Conservation (phyloP, 2,329 filamentous ascomycete species). For the Aspergillus intermedius region DNA sequence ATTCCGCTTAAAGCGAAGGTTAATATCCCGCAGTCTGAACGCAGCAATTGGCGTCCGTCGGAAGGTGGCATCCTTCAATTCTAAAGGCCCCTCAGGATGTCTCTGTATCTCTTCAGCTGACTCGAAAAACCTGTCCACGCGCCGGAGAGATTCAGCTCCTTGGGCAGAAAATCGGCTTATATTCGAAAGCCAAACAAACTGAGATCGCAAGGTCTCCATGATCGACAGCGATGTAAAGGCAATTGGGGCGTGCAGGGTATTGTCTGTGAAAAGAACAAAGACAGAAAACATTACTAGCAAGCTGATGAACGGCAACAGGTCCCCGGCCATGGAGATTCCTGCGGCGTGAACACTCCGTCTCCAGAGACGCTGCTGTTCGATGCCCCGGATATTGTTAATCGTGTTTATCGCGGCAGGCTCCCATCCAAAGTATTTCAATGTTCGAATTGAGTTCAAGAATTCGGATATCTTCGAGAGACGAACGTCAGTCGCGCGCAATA, state of each 20-base stretch:
- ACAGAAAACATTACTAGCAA: constrained; percentile 51
- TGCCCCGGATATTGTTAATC: constrained; percentile 44
- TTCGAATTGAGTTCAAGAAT: constrained; percentile 52
- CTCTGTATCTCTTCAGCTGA: constrained; percentile 44
- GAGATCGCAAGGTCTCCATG: constrained; percentile 48
- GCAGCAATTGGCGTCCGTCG: constrained; percentile 46
- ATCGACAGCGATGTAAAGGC: constrained; percentile 54
- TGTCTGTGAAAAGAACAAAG: constrained; percentile 44
- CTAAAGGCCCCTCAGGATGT: constrained; percentile 47
- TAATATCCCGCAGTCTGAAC: constrained; percentile 40
- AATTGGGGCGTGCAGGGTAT: constrained; percentile 49
- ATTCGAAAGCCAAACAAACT: constrained; percentile 46
- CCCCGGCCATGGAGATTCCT: constrained; percentile 43
- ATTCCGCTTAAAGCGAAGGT: constrained; percentile 47
- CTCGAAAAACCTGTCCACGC: constrained; percentile 51
- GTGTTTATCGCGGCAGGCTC: constrained; percentile 49
- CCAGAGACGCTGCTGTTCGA: constrained; percentile 53
- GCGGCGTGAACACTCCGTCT: constrained; percentile 41
- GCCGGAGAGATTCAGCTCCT: constrained; percentile 45
- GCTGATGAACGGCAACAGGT: constrained; percentile 48
- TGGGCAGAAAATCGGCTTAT: constrained; percentile 39
- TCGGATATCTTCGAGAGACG: constrained; percentile 54
- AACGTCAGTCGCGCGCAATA: constrained; percentile 51
- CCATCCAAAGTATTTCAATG: constrained; percentile 58
- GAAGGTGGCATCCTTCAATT: constrained; percentile 44